A percentile compares a stretch with the other conserved stretches of the same genome.
phyloP scores from a whole-genome alignment of 2,329 filamentous ascomycete species.

The Aspergillus fischeri region DNA sequence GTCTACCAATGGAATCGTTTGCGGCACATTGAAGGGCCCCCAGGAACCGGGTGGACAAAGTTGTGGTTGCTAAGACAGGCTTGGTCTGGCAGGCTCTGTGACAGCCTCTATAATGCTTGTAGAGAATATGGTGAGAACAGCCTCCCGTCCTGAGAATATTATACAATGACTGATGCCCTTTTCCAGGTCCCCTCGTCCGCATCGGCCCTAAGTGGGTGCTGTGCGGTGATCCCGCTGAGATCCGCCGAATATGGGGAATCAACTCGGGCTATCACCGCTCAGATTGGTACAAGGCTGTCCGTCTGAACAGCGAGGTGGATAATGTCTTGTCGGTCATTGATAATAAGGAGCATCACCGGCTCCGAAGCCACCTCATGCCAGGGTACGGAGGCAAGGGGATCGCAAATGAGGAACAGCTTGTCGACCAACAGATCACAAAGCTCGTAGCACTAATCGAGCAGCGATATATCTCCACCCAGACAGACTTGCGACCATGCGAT shows the following conservation, averaged over 20 bases:
- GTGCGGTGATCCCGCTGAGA: not conserved
- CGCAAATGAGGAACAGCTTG: not conserved
- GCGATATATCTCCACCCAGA: not conserved
- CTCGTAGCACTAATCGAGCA: not conserved
- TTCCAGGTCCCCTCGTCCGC: not conserved
- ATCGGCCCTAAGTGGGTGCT: not conserved
- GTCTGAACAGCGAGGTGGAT: not conserved
- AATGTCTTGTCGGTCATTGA: not conserved
- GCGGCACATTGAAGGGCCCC: not conserved
- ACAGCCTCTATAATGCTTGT: not conserved
- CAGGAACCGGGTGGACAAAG: not conserved
- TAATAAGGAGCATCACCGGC: not conserved
- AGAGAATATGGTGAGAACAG: not conserved
- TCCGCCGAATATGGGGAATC: not conserved
- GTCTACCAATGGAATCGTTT: not conserved
- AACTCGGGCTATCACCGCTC: not conserved
- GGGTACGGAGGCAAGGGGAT: not conserved
- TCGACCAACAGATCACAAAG: not conserved
- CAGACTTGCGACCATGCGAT: not conserved
- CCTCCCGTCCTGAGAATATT: not conserved
- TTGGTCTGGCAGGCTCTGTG: not conserved
- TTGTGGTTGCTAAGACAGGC: not conserved
- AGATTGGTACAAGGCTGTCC: not conserved
- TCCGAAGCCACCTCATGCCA: not conserved
- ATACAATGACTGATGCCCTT: not conserved